Evolutionary conservation across 78 protist genomes (phyloP), one percentile per base, ranked within the genome.

Genomic region (Chrysochromulina tobinii): DNA sequence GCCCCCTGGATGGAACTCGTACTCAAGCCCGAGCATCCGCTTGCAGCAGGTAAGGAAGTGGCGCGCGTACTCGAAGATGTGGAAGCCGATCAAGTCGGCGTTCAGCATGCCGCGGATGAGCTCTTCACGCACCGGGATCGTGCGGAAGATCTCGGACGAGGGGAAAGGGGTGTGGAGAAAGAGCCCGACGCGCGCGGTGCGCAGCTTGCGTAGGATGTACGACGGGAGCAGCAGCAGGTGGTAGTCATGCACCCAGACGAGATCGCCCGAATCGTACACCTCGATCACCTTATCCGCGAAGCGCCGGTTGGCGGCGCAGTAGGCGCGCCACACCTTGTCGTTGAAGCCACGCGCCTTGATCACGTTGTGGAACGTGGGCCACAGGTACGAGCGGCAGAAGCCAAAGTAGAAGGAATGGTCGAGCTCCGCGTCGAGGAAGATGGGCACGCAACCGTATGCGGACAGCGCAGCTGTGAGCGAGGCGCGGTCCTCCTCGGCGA

Each of bases 321-420:
- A 96, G 8, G 92, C 61, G 54, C 92, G 69, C 96, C 96, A 96
- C 67, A 18, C 20, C 18, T 59, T 92, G 18, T 92, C 91, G 3
- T 25, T 11, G 81, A 38, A 72, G 14, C n/a, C 4, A 1, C 86
- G n/a, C 53, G 81, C 48, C 87, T 54, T 94, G 15, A 93, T 92
- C 9, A 94, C n/a, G 85, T 96, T 96, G 93, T 96, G 98, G 89
- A 96, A 89, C 50, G 95, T 48, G 50, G 97, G 97, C 98, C 98
- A 96, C 18, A 96, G 87, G 7, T 94, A 92, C 0, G 87, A 90
- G 72, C 95, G 95, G 15, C 96, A 92, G 73, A 95, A 95, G 12
- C 94, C 97, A 54, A 69, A 66, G 93, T 96, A 96, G 93, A 88
- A 95, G 72, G 4, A 20, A 9, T 18, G 8, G n/a, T 18, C 27